Evolutionary conservation across 306 rosid species (phyloP), one percentile per base, ranked within the genome.

Genomic region (Morella rubra): DNA sequence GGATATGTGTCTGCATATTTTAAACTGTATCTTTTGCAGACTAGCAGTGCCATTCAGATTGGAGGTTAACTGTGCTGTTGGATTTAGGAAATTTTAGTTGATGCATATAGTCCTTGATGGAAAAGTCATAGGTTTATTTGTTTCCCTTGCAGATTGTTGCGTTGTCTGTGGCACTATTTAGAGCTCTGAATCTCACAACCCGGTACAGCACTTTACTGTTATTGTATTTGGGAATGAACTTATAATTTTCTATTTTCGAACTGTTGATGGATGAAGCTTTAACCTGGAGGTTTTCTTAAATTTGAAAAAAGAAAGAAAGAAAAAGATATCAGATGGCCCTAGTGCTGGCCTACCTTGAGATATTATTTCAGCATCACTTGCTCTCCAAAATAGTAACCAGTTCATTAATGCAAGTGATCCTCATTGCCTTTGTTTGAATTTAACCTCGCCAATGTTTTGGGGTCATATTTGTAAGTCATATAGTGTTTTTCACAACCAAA

Each of bases 161-260:
- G 20, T 82, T 95, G 76, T 89, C 93, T 5, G 97, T 95, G 81
- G 93, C 93, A 79, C 85, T 95, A 10, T 89, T 89, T 71, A 89
- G 98, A 86, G 97, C 96, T 74, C 84, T 95, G 86, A 84, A 85
- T 82, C 82, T 95, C 77, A 84, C 96, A 65, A 76, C 95, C 78
- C 88, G 96, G 97, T 95, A 92, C 59, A 79, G 41, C 56, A 67
- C 77, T 47, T 59, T 22, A 59, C 22, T 59, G 13, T 59, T 19
- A 20, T 27, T 24, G 10, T 27, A 24, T 59, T 59, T 59, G 32
- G 42, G 7, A 7, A 16, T 1, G 32, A 42, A 65, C 9, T 18
- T 65, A 16, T 16, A 56, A 19, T 56, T 3, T 65, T 65, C 18
- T 65, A 4, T 13, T 65, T 8, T 42, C 10, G 32, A 12, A 18